These are phyloP conservation scores for Adiantum capillusveneris DNA, from an alignment of 75 land plant species.

Conservation along the genomic window DNA sequence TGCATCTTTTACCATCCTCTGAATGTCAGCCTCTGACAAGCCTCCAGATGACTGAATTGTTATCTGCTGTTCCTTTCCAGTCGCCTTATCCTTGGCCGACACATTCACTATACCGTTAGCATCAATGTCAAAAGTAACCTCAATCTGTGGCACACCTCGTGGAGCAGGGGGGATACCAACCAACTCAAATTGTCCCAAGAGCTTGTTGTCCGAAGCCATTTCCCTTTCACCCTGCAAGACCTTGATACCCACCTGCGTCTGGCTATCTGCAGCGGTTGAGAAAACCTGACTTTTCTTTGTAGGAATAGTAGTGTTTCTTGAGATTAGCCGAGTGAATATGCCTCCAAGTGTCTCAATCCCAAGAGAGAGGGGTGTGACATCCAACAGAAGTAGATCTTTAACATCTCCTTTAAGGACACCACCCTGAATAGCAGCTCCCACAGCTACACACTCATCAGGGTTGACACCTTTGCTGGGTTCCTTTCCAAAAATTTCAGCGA, in stretches of 20 bases:
- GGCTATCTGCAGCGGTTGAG: conserved; percentile 60
- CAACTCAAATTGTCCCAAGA: conserved; percentile 60
- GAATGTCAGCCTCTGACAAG: too few species aligned
- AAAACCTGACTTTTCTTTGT: conserved; percentile 68
- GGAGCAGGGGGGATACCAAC: conserved; percentile 69
- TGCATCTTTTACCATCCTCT: conserved; percentile 67
- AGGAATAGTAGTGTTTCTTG: conserved; percentile 62
- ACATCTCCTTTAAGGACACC: conserved; percentile 58
- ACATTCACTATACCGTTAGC: conserved; percentile 66
- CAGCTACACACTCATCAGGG: conserved; percentile 53
- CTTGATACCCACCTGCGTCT: conserved; percentile 58
- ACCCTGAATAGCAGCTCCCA: conserved; percentile 65
- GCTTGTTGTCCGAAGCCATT: conserved; percentile 59
- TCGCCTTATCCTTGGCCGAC: conserved; percentile 53
- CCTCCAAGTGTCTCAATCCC: conserved; percentile 61
- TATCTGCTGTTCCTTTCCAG: conserved; percentile 52
- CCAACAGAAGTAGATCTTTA: conserved; percentile 47
- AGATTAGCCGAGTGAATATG: conserved; percentile 49
- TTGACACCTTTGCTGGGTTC: conserved; percentile 61
- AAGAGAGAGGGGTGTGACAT: conserved; percentile 56
- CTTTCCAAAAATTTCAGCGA: conserved; percentile 45
- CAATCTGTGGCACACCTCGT: conserved; percentile 53
- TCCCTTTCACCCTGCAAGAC: conserved; percentile 62
- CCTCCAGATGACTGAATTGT: conserved; percentile 69
- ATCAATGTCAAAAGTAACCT: conserved; percentile 69